Conservation (phyloP, 2,329 filamentous ascomycete species). For the Pochonia chlamydosporia region DNA sequence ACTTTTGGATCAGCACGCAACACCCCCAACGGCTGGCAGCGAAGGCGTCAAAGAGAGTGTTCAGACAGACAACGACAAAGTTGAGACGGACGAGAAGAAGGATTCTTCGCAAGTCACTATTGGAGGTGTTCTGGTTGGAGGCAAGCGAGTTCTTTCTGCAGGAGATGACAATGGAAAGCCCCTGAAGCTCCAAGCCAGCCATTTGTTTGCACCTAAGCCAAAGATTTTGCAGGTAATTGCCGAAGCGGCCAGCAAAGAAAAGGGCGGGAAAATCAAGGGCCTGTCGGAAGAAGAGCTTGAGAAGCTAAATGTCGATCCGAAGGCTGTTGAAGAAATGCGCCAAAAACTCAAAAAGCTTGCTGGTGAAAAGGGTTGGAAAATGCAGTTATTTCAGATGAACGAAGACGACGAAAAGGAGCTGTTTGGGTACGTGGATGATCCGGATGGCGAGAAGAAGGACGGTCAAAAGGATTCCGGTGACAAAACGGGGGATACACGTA, state of each 20-base stretch:
- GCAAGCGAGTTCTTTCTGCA: constrained; percentile 40
- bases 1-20: constrained; percentile 26
- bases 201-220: constrained; percentile 21
- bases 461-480: constrained; percentile 3
- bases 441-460: constrained; percentile 22
- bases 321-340: constrained; percentile 63
- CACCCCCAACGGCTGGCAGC: constrained; percentile 24
- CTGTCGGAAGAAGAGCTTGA: constrained; percentile 63
- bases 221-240: constrained; percentile 35
- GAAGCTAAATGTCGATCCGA: constrained; percentile 58
- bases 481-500: constrained; percentile 7
- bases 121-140: constrained; percentile 49
- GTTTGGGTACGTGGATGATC: constrained; percentile 60
- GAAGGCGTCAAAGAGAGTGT: constrained; percentile 8
- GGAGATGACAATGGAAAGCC: constrained; percentile 42
- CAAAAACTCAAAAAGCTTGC: constrained; percentile 64
- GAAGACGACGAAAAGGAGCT: constrained; percentile 53
- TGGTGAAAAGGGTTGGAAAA: constrained; percentile 67
- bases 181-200: constrained; percentile 30
- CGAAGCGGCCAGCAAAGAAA: constrained; percentile 39
- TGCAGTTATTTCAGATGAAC: constrained; percentile 70
- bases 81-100: constrained; percentile 26
- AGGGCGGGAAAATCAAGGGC: constrained; percentile 56
- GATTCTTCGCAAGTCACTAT: constrained; percentile 31
- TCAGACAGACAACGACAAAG: constrained; percentile 8